Conservation (phyloP, 148 eudicot species). For the Salicornia ramosissima region DNA sequence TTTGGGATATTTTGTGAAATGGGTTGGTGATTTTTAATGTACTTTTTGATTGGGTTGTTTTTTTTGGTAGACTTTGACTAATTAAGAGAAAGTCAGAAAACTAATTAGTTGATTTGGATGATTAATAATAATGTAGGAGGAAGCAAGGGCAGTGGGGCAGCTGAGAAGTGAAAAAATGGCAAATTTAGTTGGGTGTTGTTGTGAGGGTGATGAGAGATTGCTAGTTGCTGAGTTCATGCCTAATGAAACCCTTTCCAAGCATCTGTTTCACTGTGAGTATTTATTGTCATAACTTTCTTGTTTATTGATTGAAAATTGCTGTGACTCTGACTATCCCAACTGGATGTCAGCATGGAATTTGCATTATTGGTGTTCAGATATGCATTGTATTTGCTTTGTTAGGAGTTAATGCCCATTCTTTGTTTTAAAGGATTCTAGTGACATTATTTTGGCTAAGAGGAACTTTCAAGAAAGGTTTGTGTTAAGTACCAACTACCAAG, state of each 20-base stretch:
- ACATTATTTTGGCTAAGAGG: neutral
- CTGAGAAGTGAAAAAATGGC: conserved; percentile 72
- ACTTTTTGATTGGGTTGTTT: conserved; percentile 3
- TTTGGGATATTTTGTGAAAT: no score
- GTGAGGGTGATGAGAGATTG: conserved; percentile 79
- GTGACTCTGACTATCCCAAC: conserved; percentile 3
- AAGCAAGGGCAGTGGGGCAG: conserved; percentile 71
- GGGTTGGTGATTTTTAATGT: neutral
- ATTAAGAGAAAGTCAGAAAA: neutral
- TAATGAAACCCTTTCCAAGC: conserved; percentile 79
- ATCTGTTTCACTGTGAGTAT: conserved; percentile 73
- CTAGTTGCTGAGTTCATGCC: conserved; percentile 89
- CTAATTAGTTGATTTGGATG: conserved; percentile 14
- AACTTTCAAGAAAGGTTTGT: neutral
- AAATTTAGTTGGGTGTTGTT: conserved; percentile 76
- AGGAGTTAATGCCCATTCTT: neutral
- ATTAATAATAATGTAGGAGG: conserved; percentile 49
- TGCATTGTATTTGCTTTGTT: neutral
- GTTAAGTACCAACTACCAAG: neutral
- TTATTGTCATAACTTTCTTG: neutral
- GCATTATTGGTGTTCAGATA: neutral
- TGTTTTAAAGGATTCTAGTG: neutral
- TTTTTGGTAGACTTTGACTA: neutral
- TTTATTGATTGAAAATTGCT: neutral
- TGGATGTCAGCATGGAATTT: neutral